Evolutionary conservation across 2,329 filamentous ascomycete species (phyloP), one percentile per base, ranked within the genome.

Genomic region (Thielaviopsis populi): DNA sequence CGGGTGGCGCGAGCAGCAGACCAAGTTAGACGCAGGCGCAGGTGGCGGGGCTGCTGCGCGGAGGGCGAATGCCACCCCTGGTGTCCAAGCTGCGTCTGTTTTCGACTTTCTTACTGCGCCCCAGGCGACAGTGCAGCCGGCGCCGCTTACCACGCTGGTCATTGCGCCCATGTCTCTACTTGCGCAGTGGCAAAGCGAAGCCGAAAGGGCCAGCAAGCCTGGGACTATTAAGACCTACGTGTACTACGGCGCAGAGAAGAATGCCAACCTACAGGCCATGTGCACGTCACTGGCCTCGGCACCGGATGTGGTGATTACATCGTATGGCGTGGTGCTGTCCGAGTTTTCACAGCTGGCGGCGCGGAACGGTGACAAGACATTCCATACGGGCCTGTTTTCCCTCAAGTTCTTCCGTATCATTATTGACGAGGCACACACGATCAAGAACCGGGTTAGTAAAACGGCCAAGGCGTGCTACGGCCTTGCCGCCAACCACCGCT

Each of bases 121-220:
- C 3, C 59, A 63, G 19, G 64, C 59, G 27, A 27, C 64, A 5
- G 75, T 90, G 2, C 79, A 87, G 58, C 73, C 80, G 62, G 94
- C 91, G 1, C 91, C 91, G 0, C 89, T 87, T 71, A 97, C 94
- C 0, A 99, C 94, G 0, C 77, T 99, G 2, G 92, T 99, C 0
- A 82, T 99, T n/a, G 94, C 94, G 0, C 94, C 94, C 1, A 97
- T 96, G 85, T 97, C 94, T 10, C 78, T 99, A 1, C 80, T 99
- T n/a, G 83, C 92, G 0, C 94, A 99, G 72, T 99, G 94, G 94
- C 88, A 96, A 69, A 95, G 89, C 70, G 94, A 99, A 76, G 89
- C 91, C 0, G 84, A 91, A 69, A 95, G 92, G 70, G 91, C 94
- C 0, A 97, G 92, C 0, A 86, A 86, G 67, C 80, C 87, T 11